A percentile compares a stretch with the other conserved stretches of the same genome.
These are phyloP conservation scores for Curvularia hawaiiensis DNA, from an alignment of 2,329 filamentous ascomycete species.

Conservation along the genomic window DNA sequence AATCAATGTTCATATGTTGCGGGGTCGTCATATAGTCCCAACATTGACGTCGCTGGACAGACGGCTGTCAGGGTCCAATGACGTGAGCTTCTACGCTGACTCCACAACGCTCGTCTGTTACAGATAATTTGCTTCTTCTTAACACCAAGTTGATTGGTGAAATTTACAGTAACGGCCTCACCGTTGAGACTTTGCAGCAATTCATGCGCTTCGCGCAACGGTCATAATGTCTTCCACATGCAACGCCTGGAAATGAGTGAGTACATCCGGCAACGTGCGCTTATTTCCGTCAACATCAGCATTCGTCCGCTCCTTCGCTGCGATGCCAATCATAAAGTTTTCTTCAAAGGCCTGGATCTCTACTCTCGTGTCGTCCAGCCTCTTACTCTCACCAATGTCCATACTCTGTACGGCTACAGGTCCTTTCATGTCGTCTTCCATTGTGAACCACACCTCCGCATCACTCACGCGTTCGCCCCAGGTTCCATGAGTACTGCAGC, in stretches of 20 bases:
- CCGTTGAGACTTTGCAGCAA: not conserved
- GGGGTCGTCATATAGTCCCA: not conserved
- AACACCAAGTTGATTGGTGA: not conserved
- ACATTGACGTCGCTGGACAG: not conserved
- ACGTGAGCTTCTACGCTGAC: not conserved
- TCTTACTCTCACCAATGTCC: conserved; percentile 12
- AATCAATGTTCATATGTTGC: not conserved
- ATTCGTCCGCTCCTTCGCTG: conserved; percentile 44
- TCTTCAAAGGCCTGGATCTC: conserved; percentile 64
- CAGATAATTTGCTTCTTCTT: not conserved
- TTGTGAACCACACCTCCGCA: conserved; percentile 56
- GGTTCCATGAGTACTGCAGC: conserved; percentile 50
- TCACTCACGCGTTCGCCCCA: conserved; percentile 56
- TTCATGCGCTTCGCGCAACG: conserved; percentile 23
- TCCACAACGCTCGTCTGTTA: not conserved
- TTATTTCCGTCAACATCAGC: conserved; percentile 22
- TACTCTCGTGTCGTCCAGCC: conserved; percentile 59
- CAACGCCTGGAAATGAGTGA: conserved; percentile 50
- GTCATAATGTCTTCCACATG: conserved; percentile 53
- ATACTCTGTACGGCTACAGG: conserved; percentile 8
- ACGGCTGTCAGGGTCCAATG: not conserved
- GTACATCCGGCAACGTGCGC: conserved; percentile 41
- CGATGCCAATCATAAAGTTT: conserved; percentile 64
- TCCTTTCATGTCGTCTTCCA: conserved; percentile 42
- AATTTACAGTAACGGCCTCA: not conserved